Percentiles rank a stretch among this genome's conserved stretches.
Conservation (phyloP, 345 rosid genomes). For the Aegle marmelos region DNA sequence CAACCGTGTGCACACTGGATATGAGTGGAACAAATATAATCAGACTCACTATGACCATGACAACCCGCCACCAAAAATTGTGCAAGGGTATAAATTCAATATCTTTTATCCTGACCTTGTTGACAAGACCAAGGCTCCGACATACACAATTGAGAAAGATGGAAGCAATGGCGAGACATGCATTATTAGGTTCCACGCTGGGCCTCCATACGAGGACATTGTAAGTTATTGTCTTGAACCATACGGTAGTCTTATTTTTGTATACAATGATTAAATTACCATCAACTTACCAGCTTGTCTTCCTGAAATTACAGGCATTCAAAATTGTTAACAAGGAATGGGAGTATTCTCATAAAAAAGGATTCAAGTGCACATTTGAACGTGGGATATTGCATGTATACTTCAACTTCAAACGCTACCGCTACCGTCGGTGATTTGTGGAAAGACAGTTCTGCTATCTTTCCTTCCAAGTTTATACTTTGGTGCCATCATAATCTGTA, state of each 20-base stretch:
- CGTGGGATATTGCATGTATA: constrained; percentile 86
- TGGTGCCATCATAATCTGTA: not conserved
- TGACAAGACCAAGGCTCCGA: constrained; percentile 81
- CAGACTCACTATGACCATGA: constrained; percentile 95
- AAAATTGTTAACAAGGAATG: constrained; percentile 90
- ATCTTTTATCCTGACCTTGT: constrained; percentile 95
- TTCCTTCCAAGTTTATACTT: too few species aligned
- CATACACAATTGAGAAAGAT: constrained; percentile 74
- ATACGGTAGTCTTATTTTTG: not conserved
- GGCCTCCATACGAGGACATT: constrained; percentile 91
- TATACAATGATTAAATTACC: not conserved
- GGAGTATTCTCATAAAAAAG: constrained; percentile 98
- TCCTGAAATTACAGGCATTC: constrained; percentile 55
- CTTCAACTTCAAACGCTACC: constrained; percentile 88
- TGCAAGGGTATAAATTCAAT: constrained; percentile 91
- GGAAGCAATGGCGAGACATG: constrained; percentile 79
- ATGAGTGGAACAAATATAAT: constrained; percentile 96
- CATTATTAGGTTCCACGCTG: constrained; percentile 89
- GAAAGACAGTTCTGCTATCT: not conserved
- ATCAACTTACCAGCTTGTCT: not conserved
- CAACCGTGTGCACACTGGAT: constrained; percentile 97
- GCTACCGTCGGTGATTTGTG: constrained; percentile 69
- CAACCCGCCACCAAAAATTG: constrained; percentile 93
- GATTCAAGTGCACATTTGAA: constrained; percentile 90
- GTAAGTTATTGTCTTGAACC: constrained; percentile 42